A percentile compares a stretch with the other conserved stretches of the same genome.
phyloP scores from a whole-genome alignment of 176 grass and related monocot species.

The Tillandsia fasciculata region DNA sequence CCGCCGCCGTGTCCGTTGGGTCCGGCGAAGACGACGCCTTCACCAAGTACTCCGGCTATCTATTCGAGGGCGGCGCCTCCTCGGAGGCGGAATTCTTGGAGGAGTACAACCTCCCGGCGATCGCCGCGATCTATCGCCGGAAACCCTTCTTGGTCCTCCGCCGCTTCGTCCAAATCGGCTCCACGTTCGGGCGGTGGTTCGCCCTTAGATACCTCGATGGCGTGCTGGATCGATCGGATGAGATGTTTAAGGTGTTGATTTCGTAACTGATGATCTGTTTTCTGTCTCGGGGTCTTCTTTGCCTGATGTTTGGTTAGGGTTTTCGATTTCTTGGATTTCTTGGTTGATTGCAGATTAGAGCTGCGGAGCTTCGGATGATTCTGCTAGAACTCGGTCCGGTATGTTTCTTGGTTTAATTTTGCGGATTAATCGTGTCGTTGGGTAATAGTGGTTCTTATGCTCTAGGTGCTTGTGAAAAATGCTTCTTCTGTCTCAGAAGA shows the following conservation, averaged over 20 bases:
- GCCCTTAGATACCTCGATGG: constrained; percentile 54
- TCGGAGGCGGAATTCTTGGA: constrained; percentile 50
- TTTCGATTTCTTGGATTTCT: constrained; percentile 19
- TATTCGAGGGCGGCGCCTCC: constrained; percentile 54
- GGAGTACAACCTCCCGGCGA: constrained; percentile 37
- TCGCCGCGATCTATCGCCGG: constrained; percentile 60
- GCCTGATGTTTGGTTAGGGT: constrained; percentile 21
- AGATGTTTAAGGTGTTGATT: constrained; percentile 60
- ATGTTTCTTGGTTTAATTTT: constrained; percentile 8
- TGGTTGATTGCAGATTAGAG: constrained; percentile 55
- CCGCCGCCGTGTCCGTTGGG: constrained; percentile 1
- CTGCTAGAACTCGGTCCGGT: constrained; percentile 83
- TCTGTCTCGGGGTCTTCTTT: not conserved
- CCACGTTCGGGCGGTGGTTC: constrained; percentile 86
- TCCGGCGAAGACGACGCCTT: constrained; percentile 60
- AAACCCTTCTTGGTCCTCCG: constrained; percentile 81
- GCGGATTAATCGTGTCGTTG: not conserved
- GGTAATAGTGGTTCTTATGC: too few species aligned
- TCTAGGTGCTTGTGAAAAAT: too few species aligned
- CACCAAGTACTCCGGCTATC: constrained; percentile 81
- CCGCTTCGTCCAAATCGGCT: constrained; percentile 54
- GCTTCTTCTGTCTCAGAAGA: too few species aligned
- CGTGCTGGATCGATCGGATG: constrained; percentile 50
- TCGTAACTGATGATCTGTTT: not conserved
- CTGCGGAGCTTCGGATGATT: constrained; percentile 71